Evolutionary conservation across 106 monocot species (phyloP), one percentile per base, ranked within the genome.

Genomic region (Allium fistulosum): DNA sequence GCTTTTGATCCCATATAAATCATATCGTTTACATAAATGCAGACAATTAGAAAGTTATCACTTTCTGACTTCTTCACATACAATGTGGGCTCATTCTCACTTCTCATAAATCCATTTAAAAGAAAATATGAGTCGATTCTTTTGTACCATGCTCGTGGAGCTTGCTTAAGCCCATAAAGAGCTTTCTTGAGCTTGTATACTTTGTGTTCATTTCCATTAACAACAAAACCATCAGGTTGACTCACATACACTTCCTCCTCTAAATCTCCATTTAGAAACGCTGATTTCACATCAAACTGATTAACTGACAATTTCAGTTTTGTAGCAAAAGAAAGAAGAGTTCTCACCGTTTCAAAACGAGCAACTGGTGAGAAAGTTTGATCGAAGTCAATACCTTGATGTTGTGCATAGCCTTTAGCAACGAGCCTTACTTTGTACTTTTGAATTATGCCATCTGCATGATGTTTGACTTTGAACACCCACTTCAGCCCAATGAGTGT

Each of bases 11-110:
- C 53, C 7, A 46, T 53, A 14, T 62, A 69, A 4, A 76, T 76
- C 22, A 76, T 46, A 15, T 64, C 76, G 62, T 70, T 63, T 9
- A 76, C 56, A 48, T 76, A 76, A 55, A 76, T 37, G 64, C 48
- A 71, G 0, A 65, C 53, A 45, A 71, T 46, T 8, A 69, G 13
- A 11, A 68, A 22, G 11, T 53, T 13, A 10, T 4, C 8, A 26
- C 1, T 49, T 59, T 49, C 49, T 18, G 11, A 10, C 59, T 59
- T 46, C 22, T 70, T 70, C 17, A 59, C 46, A 57, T 57, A 69
- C 11, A 68, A 13, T 11, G 53, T 18, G 26, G 57, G 69, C 45
- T 69, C 57, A 47, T 14, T n/a, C 16, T 45, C 53, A 57, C 69
- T 69, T 46, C 28, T 57, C 8, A 26, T 52, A 6, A 67, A 57